Evolutionary conservation across 108 stramenopile genomes (phyloP), one percentile per base, ranked within the genome.

Genomic region (Nitzschia sp.): DNA sequence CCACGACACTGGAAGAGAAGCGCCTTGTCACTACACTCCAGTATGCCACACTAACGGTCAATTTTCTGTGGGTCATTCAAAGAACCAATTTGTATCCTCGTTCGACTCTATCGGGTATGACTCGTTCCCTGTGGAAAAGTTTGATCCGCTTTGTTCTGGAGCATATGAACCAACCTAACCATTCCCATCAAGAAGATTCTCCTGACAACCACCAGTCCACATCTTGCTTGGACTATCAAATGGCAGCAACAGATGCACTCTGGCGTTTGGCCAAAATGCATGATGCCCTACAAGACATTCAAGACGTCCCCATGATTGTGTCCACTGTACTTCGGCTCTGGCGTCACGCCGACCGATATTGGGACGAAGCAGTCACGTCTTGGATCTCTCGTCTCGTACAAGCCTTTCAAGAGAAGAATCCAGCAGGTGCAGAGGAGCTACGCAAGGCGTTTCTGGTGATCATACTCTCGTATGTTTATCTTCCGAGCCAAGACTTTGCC

Each of bases 331-430:
- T 73, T 11, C 37, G 65, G 1, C 24, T 73, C 21, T 44, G 63
- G 24, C 41, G 57, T 7, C 55, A 66, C 52, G 39, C 72, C 7
- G 26, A 51, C 7, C 34, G 29, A 7, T 66, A 29, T 41, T 66
- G 72, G 72, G 53, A 63, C 20, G 14, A 39, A 14, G 17, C 58
- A 22, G 12, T 39, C 9, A n/a, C 26, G 14, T 25, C 57, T 46
- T 73, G 72, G 72, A 55, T 73, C 17, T 22, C 37, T 3, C 11
- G 24, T 41, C 65, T 48, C 1, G 9, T 73, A 19, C 70, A 41
- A 26, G 46, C 34, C 29, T 22, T 24, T 14, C 38, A 5, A 21
- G n/a, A 14, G 17, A 10, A 37, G 51, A 51, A 6, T 21, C 21
- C 50, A 9, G 14, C 9, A 19, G 19, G 20, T 53, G 51, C 29